Percentiles rank a stretch among this genome's conserved stretches.
These are phyloP conservation scores for Avena insularis DNA, from an alignment of 176 grass and related monocot genomes.

Conservation along the genomic window DNA sequence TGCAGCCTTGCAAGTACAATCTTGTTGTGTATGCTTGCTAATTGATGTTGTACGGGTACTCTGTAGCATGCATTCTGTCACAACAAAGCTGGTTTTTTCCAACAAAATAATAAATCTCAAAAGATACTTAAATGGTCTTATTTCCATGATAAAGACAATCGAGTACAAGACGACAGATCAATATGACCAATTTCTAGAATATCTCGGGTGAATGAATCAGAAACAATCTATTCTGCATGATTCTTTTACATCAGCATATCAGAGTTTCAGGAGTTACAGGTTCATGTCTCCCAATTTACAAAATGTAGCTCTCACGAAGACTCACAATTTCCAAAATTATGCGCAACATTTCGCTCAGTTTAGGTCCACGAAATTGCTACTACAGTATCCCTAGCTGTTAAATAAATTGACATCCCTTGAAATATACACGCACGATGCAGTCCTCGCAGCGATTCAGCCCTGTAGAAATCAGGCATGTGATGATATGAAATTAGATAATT, in stretches of 20 bases:
- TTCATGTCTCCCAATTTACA: slow-evolving; percentile 28
- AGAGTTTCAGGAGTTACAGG: background rate
- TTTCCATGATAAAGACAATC: background rate
- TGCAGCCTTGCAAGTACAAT: background rate
- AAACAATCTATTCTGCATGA: background rate
- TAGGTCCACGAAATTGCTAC: background rate
- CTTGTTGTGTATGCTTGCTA: background rate
- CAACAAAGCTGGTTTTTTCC: background rate
- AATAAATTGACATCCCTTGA: background rate
- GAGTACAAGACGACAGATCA: no score
- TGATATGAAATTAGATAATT: background rate
- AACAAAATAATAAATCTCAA: background rate
- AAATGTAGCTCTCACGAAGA: background rate
- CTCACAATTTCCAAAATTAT: background rate
- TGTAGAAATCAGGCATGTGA: background rate
- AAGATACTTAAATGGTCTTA: background rate
- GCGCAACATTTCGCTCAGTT: background rate
- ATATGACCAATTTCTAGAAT: no score
- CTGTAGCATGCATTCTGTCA: background rate
- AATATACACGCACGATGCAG: background rate
- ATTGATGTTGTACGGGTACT: background rate
- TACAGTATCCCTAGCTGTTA: background rate
- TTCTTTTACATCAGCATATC: background rate
- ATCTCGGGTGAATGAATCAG: background rate
- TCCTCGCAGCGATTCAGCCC: background rate